Evolutionary conservation across 169 alveolate species (phyloP).

Genomic region (Plasmodium vivax): DNA sequence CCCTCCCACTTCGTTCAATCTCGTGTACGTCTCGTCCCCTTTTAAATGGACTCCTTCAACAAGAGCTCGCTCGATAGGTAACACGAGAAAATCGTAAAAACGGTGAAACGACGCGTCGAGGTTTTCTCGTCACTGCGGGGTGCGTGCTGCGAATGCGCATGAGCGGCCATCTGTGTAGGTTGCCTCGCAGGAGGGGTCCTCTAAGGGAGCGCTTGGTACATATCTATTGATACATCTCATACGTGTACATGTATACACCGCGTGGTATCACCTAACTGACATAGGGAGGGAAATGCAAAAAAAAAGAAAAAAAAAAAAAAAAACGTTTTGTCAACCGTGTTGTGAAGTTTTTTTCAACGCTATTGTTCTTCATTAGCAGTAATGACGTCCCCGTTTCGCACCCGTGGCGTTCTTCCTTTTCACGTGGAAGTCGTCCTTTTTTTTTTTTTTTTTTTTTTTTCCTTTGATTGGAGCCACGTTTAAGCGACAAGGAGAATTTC

Average conservation of each 20-base stretch:
- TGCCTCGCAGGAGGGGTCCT: neutral
- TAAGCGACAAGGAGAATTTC: neutral
- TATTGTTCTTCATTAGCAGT: neutral
- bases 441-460: neutral
- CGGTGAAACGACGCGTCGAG: neutral
- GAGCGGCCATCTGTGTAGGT: neutral
- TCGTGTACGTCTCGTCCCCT: neutral
- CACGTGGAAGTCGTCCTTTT: neutral
- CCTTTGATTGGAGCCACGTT: neutral
- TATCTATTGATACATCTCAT: neutral
- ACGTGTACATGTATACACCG: neutral
- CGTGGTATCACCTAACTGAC: neutral
- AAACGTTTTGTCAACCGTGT: neutral
- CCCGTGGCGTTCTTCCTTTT: conserved; percentile 2
- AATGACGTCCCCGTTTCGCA: neutral
- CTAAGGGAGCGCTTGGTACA: neutral
- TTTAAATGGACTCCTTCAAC: neutral
- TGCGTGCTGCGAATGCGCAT: neutral
- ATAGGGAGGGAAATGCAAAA: neutral
- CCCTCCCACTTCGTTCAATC: neutral
- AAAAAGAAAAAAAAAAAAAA: too few species aligned
- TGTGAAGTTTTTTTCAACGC: neutral
- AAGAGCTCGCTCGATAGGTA: neutral
- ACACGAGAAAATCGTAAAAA: neutral
- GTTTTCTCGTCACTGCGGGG: neutral